Conservation (phyloP, 768 basidiomycete genomes). For the Naganishia kalamii region DNA sequence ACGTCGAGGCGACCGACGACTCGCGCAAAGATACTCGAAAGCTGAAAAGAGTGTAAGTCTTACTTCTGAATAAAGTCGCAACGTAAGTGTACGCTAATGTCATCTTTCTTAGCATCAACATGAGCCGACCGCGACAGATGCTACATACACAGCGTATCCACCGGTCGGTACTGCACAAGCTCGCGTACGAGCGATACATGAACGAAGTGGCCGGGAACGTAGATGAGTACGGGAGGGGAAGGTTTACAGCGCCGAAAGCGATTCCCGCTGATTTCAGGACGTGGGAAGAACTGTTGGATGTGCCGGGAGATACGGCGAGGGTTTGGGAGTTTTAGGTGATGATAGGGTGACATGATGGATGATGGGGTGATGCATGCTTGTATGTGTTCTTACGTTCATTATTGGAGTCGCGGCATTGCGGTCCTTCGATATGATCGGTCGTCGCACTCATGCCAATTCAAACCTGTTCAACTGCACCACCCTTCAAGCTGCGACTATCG, state of each 20-base stretch:
- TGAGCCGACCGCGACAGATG: slow-evolving; percentile 8
- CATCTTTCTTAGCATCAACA: slow-evolving; percentile 7
- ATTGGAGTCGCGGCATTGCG: too few species aligned
- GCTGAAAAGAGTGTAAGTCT: background rate
- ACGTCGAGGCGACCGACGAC: slow-evolving; percentile 18
- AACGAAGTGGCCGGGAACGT: background rate
- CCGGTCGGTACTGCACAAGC: slow-evolving; percentile 14
- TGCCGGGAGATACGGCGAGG: background rate
- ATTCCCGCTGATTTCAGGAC: slow-evolving; percentile 3
- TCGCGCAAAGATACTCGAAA: slow-evolving; percentile 1
- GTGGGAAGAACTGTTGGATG: slow-evolving; percentile 1
- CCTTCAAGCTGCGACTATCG: too few species aligned
- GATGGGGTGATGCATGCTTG: too few species aligned
- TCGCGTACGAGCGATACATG: background rate
- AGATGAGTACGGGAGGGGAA: background rate
- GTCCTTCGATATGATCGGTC: too few species aligned
- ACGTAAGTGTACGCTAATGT: background rate
- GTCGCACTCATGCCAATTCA: too few species aligned
- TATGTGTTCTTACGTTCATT: too few species aligned
- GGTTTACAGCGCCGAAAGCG: background rate
- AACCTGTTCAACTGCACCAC: too few species aligned
- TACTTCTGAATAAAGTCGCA: background rate
- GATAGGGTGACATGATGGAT: background rate
- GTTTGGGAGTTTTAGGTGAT: slow-evolving; percentile 5
- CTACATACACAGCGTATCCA: slow-evolving; percentile 12